Conservation (phyloP, 345 rosid species). For the Rhodamnia rubescens region DNA sequence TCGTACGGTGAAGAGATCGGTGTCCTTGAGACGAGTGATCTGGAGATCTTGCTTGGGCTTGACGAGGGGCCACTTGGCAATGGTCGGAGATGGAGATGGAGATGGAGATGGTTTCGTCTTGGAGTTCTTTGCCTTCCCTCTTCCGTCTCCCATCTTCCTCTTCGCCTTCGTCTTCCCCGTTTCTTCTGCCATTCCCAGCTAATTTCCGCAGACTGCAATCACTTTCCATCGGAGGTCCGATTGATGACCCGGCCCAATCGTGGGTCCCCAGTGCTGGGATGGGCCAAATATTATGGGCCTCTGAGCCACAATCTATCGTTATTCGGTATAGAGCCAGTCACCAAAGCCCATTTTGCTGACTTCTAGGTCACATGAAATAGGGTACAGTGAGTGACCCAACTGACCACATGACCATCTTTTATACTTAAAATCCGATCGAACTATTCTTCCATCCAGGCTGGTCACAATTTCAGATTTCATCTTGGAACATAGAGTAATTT, state of each 20-base stretch:
- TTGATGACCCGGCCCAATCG: background rate
- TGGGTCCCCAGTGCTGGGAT: background rate
- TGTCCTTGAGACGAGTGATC: conserved; percentile 20
- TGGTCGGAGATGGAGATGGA: background rate
- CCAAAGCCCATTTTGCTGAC: too few species aligned
- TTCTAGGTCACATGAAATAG: too few species aligned
- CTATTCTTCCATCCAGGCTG: too few species aligned
- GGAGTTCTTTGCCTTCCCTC: background rate
- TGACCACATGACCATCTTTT: too few species aligned
- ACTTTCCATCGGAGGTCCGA: background rate
- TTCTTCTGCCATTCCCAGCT: background rate
- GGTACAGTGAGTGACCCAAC: too few species aligned
- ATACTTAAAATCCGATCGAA: too few species aligned
- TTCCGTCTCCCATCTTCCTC: background rate
- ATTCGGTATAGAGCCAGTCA: too few species aligned
- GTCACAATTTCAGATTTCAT: too few species aligned
- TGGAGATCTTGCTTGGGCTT: conserved; percentile 26
- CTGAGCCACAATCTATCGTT: too few species aligned
- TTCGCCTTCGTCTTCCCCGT: background rate
- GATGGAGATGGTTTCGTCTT: background rate
- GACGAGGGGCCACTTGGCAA: conserved; percentile 22
- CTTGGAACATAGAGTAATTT: background rate
- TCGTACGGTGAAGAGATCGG: conserved; percentile 30
- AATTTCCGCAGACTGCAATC: background rate
- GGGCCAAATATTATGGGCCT: background rate